Evolutionary conservation across 352 stramenopile genomes (phyloP), one percentile per base, ranked within the genome.

Genomic region (Globisporangium cystogenes): DNA sequence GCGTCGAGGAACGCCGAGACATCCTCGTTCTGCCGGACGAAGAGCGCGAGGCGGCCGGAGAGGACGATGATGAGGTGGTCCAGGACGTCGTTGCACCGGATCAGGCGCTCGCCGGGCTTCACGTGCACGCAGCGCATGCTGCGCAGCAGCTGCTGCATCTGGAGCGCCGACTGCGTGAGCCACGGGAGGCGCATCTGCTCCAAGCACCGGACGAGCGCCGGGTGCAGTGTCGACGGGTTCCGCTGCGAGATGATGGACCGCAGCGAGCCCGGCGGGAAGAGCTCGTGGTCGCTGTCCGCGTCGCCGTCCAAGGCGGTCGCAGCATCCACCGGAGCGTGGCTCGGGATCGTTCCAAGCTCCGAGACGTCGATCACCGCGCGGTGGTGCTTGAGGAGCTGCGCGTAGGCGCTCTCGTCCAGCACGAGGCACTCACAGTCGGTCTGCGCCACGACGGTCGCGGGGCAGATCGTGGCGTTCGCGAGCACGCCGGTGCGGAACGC

Each of bases 401-500:
- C 12, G 53, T 86, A 88, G 8, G 62, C 24, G 11, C 36, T 65
- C 42, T 85, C 70, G 27, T 85, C 72, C 4, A 88, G 33, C 3
- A 86, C 39, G 5, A 88, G 35, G 27, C 72, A 67, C 43, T 81
- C 62, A 45, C 74, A 85, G 43, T 82, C 60, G 0, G 74, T 82
- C 35, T 86, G 72, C 26, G 74, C 77, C 2, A 83, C 46, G 27
- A 85, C 60, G 0, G 74, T 85, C 7, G 72, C 72, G 8, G 74
- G 77, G 31, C 74, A 77, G 16, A 72, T 39, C 4, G 53, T 63
- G 39, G 51, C 29, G 24, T 78, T 66, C 4, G 68, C 52, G 24
- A 87, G 53, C 15, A 88, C 72, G 7, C 74, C 77, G 0, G 64
- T 74, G 12, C 77, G 74, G 60, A 88, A 86, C 0, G 72, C 64